Base-by-base conservation (phyloP, 2,329 filamentous ascomycete species). In the Elsinoe australis region DNA sequence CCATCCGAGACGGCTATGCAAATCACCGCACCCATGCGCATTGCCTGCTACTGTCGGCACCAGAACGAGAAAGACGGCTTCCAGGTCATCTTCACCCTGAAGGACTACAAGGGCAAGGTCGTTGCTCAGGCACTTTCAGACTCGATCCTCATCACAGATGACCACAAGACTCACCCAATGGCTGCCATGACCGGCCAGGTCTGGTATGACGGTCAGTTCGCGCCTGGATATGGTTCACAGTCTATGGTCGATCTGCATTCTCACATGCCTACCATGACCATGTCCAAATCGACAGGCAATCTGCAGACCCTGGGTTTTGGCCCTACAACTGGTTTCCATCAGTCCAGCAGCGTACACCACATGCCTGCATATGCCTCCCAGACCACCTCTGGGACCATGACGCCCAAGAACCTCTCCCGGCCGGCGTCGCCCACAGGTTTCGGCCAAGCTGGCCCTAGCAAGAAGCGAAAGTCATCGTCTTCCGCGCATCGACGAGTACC, bases 101-200 rank as follows among this genome's bases (percentile, higher is more conserved):
- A 89, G 61, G 87, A 95, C 65, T 79, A 79, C 60, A 71, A 79
- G 54, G 85, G 82, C 57, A 80, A 80, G 35, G 70, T 95, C 24
- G 71, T 96, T 34, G 85, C 87, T 5, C 90, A 98, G 66, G 80
- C 82, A 46, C 83, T 95, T 55, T 87, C 87, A 15, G 81, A 83
- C 49, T 85, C 87, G 0, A 94, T 96, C 55, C 90, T 95, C 77
- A 95, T 96, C 54, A 96, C 92, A 1, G 90, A 98, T 62, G 90
- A 98, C 60, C 90, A 96, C 71, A 96, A 96, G 70, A 95, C 87
- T 5, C 84, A 87, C 57, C 61, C 61, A 47, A 55, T 60, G 24
- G 51, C 61, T 6, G 52, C 56, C 2, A 55, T 61, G 34, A 39
- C 58, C 4, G 56, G 55, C 26, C 58, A 58, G 18, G 51, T 55